A percentile compares a stretch with the other conserved stretches of the same genome.
phyloP scores from a whole-genome alignment of 2,329 filamentous ascomycete genomes.

The Fusarium secorum region DNA sequence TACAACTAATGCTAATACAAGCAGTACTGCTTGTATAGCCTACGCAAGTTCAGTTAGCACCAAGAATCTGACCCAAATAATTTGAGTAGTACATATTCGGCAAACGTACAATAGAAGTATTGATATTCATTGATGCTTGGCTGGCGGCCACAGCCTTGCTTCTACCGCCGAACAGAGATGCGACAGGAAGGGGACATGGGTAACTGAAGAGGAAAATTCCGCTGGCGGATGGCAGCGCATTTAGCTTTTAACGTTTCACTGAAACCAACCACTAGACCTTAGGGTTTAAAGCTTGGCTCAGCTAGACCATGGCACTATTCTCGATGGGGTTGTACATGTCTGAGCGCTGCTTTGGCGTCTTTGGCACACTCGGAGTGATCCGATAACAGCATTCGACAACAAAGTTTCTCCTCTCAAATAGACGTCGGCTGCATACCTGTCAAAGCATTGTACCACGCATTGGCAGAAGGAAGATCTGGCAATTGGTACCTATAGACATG shows the following conservation, averaged over 20 bases:
- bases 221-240: background rate
- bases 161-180: background rate
- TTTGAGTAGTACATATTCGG: background rate
- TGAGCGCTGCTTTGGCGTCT: background rate
- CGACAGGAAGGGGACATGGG: background rate
- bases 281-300: background rate
- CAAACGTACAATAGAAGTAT: background rate
- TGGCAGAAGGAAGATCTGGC: background rate
- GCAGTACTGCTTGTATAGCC: conserved; percentile 3
- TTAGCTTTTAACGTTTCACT: background rate
- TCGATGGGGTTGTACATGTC: background rate
- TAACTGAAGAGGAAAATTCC: background rate
- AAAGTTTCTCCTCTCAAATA: background rate
- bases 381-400: background rate
- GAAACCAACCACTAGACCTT: background rate
- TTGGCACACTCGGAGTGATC: background rate
- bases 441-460: background rate
- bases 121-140: background rate
- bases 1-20: background rate
- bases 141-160: background rate
- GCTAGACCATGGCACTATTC: background rate
- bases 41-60: background rate
- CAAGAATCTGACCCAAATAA: too few relatives aligned
- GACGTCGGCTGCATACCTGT: background rate
- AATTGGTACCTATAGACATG: background rate